Evolutionary conservation across 2,329 filamentous ascomycete genomes (phyloP), one percentile per base, ranked within the genome.

Genomic region (Aspergillus terreus): DNA sequence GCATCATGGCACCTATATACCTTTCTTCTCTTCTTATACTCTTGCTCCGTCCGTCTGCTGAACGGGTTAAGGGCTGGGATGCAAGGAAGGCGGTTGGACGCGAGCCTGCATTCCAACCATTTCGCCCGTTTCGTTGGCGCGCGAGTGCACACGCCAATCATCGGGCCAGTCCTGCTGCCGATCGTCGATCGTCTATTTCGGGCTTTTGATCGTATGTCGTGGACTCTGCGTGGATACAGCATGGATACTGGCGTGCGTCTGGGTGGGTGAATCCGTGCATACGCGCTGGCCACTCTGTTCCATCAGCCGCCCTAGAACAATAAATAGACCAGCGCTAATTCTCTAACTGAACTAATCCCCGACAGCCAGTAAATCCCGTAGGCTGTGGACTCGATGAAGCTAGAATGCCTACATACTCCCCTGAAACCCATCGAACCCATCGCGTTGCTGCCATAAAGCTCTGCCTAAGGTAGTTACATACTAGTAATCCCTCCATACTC

Each of bases 71-170:
- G 45, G 46, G 46, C 50, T 52, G 50, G 50, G 15, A 52, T 49
- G 50, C 50, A 52, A 52, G 50, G 50, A 51, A 44, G 49, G 49
- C 44, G 49, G 49, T 42, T 52, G 50, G 46, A 52, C 46, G 50
- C 50, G 50, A 46, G 38, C 50, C 41, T 52, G 50, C 50, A 49
- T 52, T 33, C 46, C 43, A 27, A 36, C 49, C 49, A 35, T 47
- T 44, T 27, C 42, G 17, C 32, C 49, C 49, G 25, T 47, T 44
- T 27, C 36, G 17, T 43, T 48, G 38, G 36, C 46, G 46, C 46
- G 46, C 46, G 35, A 47, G 21, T 25, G 25, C 38, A 23, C 38
- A 36, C 38, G 12, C 38, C 46, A 48, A 48, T 50, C 49, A 30
- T 50, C 49, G 43, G 23, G 32, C 19, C 30, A 32, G 45, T 33